Percentiles rank a stretch among this genome's conserved stretches.
These are phyloP conservation scores for Maudiozyma turicensis DNA, from an alignment of 805 yeast species.

Conservation along the genomic window DNA sequence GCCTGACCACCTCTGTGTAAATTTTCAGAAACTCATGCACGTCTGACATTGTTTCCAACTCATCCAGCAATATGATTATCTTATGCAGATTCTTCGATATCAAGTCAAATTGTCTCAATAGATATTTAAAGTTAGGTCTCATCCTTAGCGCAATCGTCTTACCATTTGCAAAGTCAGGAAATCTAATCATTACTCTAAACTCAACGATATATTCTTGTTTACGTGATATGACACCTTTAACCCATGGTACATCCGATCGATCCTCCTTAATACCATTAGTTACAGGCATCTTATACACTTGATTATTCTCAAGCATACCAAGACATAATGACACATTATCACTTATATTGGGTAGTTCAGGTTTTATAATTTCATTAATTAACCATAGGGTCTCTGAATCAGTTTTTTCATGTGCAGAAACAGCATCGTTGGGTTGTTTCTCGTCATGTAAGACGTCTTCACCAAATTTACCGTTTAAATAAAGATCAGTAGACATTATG, in stretches of 20 bases:
- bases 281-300: slow-evolving; percentile 47
- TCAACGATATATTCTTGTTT: slow-evolving; percentile 43
- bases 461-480: neutral
- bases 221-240: slow-evolving; percentile 53
- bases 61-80: slow-evolving; percentile 14
- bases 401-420: neutral
- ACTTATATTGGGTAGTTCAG: slow-evolving; percentile 38
- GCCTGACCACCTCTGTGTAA: neutral
- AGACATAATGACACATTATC: slow-evolving; percentile 36
- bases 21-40: slow-evolving; percentile 21
- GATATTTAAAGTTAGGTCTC: slow-evolving; percentile 35
- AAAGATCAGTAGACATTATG: neutral
- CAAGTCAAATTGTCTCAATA: slow-evolving; percentile 31
- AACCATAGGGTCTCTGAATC: slow-evolving; percentile 35
- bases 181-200: slow-evolving; percentile 33
- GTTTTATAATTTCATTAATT: slow-evolving; percentile 35
- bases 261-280: slow-evolving; percentile 10
- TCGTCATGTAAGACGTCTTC: neutral
- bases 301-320: slow-evolving; percentile 29
- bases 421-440: neutral
- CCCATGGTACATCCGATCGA: slow-evolving; percentile 10
- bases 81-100: slow-evolving; percentile 20
- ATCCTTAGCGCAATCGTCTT: slow-evolving; percentile 28
- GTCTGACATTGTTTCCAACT: slow-evolving; percentile 35
- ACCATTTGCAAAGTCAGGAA: slow-evolving; percentile 35